phyloP scores from a whole-genome alignment of 495 filamentous ascomycete genomes.

The Trichocladium antarcticum region DNA sequence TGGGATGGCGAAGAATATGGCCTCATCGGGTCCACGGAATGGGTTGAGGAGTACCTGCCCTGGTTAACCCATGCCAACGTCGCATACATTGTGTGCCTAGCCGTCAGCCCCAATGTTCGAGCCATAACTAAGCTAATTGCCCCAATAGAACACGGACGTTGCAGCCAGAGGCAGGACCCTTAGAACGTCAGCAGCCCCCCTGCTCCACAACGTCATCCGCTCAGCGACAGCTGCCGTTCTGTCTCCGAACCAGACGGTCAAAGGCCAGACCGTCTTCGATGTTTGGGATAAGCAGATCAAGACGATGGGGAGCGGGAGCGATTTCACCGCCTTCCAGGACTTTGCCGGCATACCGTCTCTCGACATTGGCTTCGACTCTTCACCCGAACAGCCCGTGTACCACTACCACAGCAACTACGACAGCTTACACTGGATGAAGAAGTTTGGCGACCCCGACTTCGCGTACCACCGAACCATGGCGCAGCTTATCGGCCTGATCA shows the following conservation, averaged over 20 bases:
- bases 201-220: conserved; percentile 66
- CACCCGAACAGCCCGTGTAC: conserved; percentile 41
- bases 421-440: conserved; percentile 77
- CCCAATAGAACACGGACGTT: conserved; percentile 59
- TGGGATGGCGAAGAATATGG: conserved; percentile 97
- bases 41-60: conserved; percentile 85
- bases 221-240: conserved; percentile 57
- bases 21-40: conserved; percentile 83
- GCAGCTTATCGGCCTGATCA: conserved; percentile 64
- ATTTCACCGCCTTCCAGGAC: conserved; percentile 89
- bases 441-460: conserved; percentile 74
- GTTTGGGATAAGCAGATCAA: conserved; percentile 57
- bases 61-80: conserved; percentile 70
- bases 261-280: conserved; percentile 63
- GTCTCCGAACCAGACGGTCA: conserved; percentile 74
- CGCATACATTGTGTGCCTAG: conserved; percentile 52
- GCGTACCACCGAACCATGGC: conserved; percentile 69
- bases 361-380: conserved; percentile 65
- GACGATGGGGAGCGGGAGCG: conserved; percentile 71
- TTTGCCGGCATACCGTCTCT: conserved; percentile 78
- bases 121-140: background rate
- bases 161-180: conserved; percentile 65
- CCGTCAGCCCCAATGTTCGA: background rate
- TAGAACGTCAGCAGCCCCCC: conserved; percentile 58
- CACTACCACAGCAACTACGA: conserved; percentile 94